Percentiles rank a stretch among this genome's conserved stretches.
Evolutionary conservation across 192 early-diverging fungal genomes (phyloP).

Genomic region (Coemansia sp.): DNA sequence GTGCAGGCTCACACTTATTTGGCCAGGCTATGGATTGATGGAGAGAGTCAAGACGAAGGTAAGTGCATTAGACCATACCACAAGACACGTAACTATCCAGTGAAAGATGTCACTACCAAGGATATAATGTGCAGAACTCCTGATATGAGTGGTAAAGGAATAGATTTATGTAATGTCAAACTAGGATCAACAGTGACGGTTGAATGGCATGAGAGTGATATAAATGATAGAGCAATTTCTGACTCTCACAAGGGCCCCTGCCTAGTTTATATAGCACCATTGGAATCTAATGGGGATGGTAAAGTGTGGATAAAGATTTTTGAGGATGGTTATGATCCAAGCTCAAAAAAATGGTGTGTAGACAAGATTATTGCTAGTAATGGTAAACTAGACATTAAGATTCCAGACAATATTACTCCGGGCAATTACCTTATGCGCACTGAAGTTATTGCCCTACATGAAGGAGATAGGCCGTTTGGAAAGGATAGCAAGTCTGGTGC

Average conservation of each 20-base stretch:
- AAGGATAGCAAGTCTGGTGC: slow-evolving; percentile 13
- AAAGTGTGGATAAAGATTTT: slow-evolving; percentile 30
- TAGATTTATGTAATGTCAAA: slow-evolving; percentile 18
- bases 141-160: background rate
- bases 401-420: slow-evolving; percentile 19
- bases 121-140: slow-evolving; percentile 27
- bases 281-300: slow-evolving; percentile 13
- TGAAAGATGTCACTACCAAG: slow-evolving; percentile 14
- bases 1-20: slow-evolving; percentile 41
- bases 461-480: background rate
- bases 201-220: slow-evolving; percentile 23
- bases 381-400: slow-evolving; percentile 13
- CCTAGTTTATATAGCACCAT: slow-evolving; percentile 15
- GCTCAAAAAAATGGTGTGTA: slow-evolving; percentile 17
- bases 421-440: slow-evolving; percentile 33
- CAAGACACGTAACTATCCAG: slow-evolving; percentile 28
- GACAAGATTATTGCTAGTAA: slow-evolving; percentile 23
- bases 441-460: slow-evolving; percentile 36
- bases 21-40: slow-evolving; percentile 26
- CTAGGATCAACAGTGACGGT: slow-evolving; percentile 25
- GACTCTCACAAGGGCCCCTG: slow-evolving; percentile 29
- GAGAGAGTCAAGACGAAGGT: slow-evolving; percentile 20
- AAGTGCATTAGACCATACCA: slow-evolving; percentile 40
- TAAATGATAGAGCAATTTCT: slow-evolving; percentile 17
- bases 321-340: slow-evolving; percentile 17